Evolutionary conservation across 2,329 filamentous ascomycete species (phyloP).

Genomic region (Aspergillus versicolor): DNA sequence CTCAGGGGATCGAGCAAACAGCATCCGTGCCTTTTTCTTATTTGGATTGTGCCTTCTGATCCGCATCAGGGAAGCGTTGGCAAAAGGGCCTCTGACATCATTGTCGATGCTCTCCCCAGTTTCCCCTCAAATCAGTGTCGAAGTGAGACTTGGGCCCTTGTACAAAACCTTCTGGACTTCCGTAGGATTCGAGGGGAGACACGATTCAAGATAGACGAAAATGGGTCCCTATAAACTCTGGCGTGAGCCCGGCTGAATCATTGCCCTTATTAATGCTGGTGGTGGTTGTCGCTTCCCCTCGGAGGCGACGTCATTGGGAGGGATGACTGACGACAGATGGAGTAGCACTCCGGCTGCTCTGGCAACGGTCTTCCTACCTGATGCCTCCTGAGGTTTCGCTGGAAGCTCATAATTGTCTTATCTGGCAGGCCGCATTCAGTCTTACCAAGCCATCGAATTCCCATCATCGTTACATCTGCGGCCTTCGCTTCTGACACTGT

Average conservation of each 20-base stretch:
- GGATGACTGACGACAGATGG: not conserved
- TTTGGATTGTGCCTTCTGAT: not conserved
- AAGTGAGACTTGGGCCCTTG: not conserved
- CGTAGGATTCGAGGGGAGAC: not conserved
- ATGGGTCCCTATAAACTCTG: not conserved
- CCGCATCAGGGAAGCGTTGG: not conserved
- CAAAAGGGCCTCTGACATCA: slow-evolving; percentile 18
- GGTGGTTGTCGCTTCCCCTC: not conserved
- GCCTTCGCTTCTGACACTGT: slow-evolving; percentile 11
- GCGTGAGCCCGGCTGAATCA: not conserved
- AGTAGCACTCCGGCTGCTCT: not conserved
- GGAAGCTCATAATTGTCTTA: not conserved
- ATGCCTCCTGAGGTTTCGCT: not conserved
- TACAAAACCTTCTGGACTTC: not conserved
- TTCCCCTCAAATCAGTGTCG: slow-evolving; percentile 3
- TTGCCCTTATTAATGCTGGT: not conserved
- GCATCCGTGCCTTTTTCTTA: not conserved
- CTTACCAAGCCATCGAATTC: not conserved
- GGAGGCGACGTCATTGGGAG: slow-evolving; percentile 6
- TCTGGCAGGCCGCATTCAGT: not conserved
- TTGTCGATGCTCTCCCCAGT: slow-evolving; percentile 11
- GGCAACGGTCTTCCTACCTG: not conserved
- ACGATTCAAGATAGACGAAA: not conserved
- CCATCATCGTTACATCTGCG: slow-evolving; percentile 8
- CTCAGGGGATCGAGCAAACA: not conserved